Evolutionary conservation across 257 asterid species (phyloP).

Genomic region (Haberlea rhodopensis): DNA sequence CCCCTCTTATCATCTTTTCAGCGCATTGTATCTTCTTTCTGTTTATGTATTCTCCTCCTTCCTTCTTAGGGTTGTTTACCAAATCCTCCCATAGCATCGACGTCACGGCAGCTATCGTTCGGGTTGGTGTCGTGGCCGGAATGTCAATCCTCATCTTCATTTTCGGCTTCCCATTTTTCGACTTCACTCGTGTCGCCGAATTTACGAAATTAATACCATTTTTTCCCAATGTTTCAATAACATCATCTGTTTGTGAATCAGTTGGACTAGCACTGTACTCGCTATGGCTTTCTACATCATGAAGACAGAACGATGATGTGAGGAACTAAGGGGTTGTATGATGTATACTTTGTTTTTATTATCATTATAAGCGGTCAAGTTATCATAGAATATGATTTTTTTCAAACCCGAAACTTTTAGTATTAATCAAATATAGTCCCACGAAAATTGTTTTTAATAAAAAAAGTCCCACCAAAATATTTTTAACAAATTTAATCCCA

Average conservation of each 20-base stretch:
- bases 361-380: not conserved
- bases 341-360: not conserved
- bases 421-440: no score
- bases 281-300: constrained; percentile 47
- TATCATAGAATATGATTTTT: no score
- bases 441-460: no score
- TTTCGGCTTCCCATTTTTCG: constrained; percentile 57
- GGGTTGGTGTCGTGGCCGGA: constrained; percentile 84
- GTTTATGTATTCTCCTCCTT: constrained; percentile 55
- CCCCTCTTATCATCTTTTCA: constrained; percentile 90
- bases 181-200: constrained; percentile 47
- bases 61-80: constrained; percentile 62
- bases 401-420: no score
- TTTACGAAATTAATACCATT: constrained; percentile 60
- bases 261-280: constrained; percentile 49
- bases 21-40: constrained; percentile 78
- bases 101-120: constrained; percentile 67
- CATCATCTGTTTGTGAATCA: constrained; percentile 47
- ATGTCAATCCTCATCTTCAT: constrained; percentile 67
- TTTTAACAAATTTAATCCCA: no score
- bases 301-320: not conserved
- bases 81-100: constrained; percentile 88
- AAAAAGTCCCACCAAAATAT: no score
- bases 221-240: constrained; percentile 59
- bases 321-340: not conserved